A percentile compares a stretch with the other conserved stretches of the same genome.
Evolutionary conservation across 164 flowering plant genomes (phyloP).

Genomic region (Magnolia changhungtana): DNA sequence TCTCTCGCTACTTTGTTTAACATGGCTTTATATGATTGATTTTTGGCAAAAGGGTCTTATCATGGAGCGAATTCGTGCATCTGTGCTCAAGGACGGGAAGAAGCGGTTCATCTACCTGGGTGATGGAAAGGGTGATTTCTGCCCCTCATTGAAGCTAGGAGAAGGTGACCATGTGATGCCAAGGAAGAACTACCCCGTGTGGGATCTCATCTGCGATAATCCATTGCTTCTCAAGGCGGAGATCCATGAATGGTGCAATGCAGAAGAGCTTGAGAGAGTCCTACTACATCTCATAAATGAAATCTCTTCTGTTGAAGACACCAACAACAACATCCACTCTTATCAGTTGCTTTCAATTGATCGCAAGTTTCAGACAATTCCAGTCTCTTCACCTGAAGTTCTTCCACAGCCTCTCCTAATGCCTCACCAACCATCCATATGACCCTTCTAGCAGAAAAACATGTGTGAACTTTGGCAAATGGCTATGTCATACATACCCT

Average conservation of each 20-base stretch:
- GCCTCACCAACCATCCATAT: slow-evolving; percentile 6
- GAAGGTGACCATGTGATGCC: slow-evolving; percentile 63
- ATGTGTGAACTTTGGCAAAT: neutral
- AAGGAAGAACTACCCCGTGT: slow-evolving; percentile 63
- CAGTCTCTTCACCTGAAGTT: slow-evolving; percentile 4
- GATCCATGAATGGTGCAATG: slow-evolving; percentile 64
- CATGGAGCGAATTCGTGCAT: slow-evolving; percentile 48
- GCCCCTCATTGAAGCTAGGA: slow-evolving; percentile 61
- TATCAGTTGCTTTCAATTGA: slow-evolving; percentile 8
- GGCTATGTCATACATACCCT: too few species aligned
- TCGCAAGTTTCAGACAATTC: slow-evolving; percentile 19
- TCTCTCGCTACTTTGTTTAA: neutral
- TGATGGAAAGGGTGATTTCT: slow-evolving; percentile 74
- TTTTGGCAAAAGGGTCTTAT: slow-evolving; percentile 39
- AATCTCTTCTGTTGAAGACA: slow-evolving; percentile 2
- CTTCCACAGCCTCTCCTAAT: slow-evolving; percentile 5
- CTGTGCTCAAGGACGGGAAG: slow-evolving; percentile 26
- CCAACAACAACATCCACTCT: neutral
- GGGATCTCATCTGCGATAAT: slow-evolving; percentile 52
- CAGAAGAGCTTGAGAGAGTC: slow-evolving; percentile 49
- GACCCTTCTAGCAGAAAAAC: neutral
- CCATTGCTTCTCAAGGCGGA: slow-evolving; percentile 48
- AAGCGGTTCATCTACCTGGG: slow-evolving; percentile 68
- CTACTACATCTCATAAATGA: slow-evolving; percentile 29
- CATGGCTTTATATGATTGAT: too few species aligned